phyloP scores from a whole-genome alignment of 495 filamentous ascomycete genomes.

The Xylaria cubensis region DNA sequence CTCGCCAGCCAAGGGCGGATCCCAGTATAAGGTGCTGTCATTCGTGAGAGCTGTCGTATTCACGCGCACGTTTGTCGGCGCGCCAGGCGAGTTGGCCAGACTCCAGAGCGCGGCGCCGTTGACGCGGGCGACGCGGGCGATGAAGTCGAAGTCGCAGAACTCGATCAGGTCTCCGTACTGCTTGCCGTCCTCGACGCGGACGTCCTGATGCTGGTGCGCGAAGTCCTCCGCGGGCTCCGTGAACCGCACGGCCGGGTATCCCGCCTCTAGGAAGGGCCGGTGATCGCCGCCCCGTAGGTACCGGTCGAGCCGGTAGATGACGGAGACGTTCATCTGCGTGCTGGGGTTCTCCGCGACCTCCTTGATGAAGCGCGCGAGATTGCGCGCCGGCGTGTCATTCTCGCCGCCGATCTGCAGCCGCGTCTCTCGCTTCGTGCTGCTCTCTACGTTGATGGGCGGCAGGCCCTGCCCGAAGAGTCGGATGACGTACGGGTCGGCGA shows the following conservation, averaged over 20 bases:
- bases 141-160: slow-evolving; percentile 61
- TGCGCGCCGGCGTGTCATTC: slow-evolving; percentile 60
- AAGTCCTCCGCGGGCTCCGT: slow-evolving; percentile 62
- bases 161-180: slow-evolving; percentile 59
- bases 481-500: slow-evolving; percentile 51
- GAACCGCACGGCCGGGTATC: slow-evolving; percentile 58
- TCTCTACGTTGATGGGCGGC: slow-evolving; percentile 46
- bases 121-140: slow-evolving; percentile 56
- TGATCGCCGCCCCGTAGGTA: slow-evolving; percentile 63
- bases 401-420: slow-evolving; percentile 56
- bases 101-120: slow-evolving; percentile 58
- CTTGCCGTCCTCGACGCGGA: slow-evolving; percentile 48
- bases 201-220: slow-evolving; percentile 61
- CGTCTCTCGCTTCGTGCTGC: slow-evolving; percentile 36
- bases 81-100: slow-evolving; percentile 54
- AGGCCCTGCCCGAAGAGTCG: slow-evolving; percentile 57
- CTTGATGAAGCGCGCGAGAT: slow-evolving; percentile 60
- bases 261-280: slow-evolving; percentile 54
- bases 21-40: slow-evolving; percentile 54
- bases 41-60: slow-evolving; percentile 51
- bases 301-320: slow-evolving; percentile 60
- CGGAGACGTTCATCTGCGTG: slow-evolving; percentile 52
- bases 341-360: slow-evolving; percentile 55
- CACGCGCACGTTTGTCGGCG: slow-evolving; percentile 53
- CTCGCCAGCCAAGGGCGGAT: slow-evolving; percentile 29